Conservation (phyloP, 768 basidiomycete genomes). For the Ramaria rubella region DNA sequence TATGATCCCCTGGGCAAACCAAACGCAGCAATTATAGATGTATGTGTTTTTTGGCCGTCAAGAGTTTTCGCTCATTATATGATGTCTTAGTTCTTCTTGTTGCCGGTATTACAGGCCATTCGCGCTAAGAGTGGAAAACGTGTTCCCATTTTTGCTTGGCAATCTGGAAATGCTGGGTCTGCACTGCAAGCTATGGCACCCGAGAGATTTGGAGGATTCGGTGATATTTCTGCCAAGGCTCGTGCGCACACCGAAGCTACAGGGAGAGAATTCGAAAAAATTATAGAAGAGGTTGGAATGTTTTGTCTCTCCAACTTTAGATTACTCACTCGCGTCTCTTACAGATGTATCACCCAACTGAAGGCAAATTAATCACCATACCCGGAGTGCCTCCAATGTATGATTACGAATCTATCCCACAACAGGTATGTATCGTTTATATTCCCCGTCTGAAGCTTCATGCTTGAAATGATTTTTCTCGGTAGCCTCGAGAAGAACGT, state of each 20-base stretch:
- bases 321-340: not conserved
- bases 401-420: conserved; percentile 7
- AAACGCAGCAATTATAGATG: too few species aligned
- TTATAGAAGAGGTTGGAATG: not conserved
- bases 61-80: not conserved
- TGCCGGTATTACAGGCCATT: not conserved
- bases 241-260: not conserved
- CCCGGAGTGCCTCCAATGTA: conserved; percentile 7
- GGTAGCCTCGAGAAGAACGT: not conserved
- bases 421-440: not conserved
- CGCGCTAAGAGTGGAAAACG: not conserved
- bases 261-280: not conserved
- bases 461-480: not conserved
- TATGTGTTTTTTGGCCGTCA: too few species aligned
- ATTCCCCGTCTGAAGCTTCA: not conserved
- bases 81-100: not conserved
- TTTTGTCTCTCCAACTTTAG: not conserved
- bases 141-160: not conserved
- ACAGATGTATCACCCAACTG: conserved; percentile 2
- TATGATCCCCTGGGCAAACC: too few species aligned
- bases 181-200: not conserved
- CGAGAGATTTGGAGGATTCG: not conserved
- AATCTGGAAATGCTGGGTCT: not conserved
- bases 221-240: not conserved
- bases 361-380: not conserved